Percentiles rank a stretch among this genome's conserved stretches.
phyloP scores from a whole-genome alignment of 2,329 filamentous ascomycete species.

The Fusarium sp. region DNA sequence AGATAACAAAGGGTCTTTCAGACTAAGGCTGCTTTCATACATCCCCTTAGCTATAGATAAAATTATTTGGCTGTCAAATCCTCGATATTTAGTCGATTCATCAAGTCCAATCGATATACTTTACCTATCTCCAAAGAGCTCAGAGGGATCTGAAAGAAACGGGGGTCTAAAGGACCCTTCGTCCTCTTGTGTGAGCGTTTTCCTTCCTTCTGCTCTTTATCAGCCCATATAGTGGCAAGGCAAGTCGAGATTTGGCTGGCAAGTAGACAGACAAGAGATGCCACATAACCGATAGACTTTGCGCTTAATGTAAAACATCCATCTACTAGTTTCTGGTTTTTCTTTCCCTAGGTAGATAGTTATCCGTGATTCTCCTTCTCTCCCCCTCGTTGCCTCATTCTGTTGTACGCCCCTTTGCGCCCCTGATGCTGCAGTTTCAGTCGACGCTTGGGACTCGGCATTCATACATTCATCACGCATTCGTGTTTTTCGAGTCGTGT shows the following conservation, averaged over 20 bases:
- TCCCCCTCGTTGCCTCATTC: neutral
- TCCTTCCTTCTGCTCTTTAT: neutral
- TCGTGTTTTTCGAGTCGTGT: accelerated
- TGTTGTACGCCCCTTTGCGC: neutral
- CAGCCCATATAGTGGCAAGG: neutral
- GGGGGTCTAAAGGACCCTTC: too few species aligned
- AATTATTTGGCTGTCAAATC: too few species aligned
- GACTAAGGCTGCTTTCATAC: too few species aligned
- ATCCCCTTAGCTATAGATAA: too few species aligned
- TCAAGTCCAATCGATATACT: too few species aligned
- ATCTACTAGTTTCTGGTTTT: neutral
- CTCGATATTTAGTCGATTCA: too few species aligned
- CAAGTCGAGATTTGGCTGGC: neutral
- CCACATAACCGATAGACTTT: neutral
- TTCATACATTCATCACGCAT: neutral
- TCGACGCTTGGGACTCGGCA: neutral
- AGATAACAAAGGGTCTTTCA: too few species aligned
- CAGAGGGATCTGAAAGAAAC: too few species aligned
- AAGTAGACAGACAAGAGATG: neutral
- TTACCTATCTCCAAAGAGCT: too few species aligned
- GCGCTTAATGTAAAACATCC: neutral
- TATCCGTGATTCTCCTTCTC: neutral
- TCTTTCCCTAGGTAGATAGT: neutral
- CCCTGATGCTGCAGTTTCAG: too few species aligned
- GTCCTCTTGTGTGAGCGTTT: neutral